A percentile compares a stretch with the other conserved stretches of the same genome.
These are phyloP conservation scores for Ogataea degrootiae DNA, from an alignment of 805 yeast species.

Conservation along the genomic window DNA sequence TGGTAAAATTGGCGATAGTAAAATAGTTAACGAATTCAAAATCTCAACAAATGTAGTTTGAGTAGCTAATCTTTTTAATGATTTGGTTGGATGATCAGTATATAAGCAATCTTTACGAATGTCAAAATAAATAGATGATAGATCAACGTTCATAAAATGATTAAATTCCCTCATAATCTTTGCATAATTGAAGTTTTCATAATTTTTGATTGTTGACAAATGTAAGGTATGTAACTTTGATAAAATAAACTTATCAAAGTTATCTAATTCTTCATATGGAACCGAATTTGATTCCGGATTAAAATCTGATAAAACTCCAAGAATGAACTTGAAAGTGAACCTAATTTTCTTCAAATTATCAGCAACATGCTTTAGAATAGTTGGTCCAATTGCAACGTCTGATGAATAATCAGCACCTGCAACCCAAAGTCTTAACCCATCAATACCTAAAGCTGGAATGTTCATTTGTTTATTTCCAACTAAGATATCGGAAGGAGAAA, in stretches of 20 bases:
- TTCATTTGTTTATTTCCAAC: slow-evolving; percentile 48
- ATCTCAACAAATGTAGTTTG: slow-evolving; percentile 65
- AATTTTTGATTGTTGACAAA: slow-evolving; percentile 37
- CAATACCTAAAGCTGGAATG: slow-evolving; percentile 72
- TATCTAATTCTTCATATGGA: slow-evolving; percentile 33
- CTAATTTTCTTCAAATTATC: slow-evolving; percentile 79
- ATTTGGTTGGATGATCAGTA: slow-evolving; percentile 46
- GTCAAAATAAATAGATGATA: slow-evolving; percentile 85
- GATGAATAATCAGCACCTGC: slow-evolving; percentile 83
- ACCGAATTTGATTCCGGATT: slow-evolving; percentile 25
- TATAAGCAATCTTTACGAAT: slow-evolving; percentile 81
- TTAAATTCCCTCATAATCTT: slow-evolving; percentile 64
- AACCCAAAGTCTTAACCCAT: slow-evolving; percentile 86
- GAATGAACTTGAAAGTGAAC: slow-evolving; percentile 70
- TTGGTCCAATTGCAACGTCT: slow-evolving; percentile 73
- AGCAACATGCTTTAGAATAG: slow-evolving; percentile 67
- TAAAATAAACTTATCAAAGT: slow-evolving; percentile 60
- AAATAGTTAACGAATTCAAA: slow-evolving; percentile 55
- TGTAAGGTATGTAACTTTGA: slow-evolving; percentile 48
- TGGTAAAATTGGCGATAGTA: slow-evolving; percentile 80
- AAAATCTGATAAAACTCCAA: slow-evolving; percentile 64
- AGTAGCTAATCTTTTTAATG: slow-evolving; percentile 47
- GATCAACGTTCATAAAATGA: slow-evolving; percentile 65
- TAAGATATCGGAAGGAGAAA: slow-evolving; percentile 64
- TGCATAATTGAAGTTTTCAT: slow-evolving; percentile 59